Base-by-base conservation (phyloP, 305 asterid genomes). In the Stenogyne calaminthoides region DNA sequence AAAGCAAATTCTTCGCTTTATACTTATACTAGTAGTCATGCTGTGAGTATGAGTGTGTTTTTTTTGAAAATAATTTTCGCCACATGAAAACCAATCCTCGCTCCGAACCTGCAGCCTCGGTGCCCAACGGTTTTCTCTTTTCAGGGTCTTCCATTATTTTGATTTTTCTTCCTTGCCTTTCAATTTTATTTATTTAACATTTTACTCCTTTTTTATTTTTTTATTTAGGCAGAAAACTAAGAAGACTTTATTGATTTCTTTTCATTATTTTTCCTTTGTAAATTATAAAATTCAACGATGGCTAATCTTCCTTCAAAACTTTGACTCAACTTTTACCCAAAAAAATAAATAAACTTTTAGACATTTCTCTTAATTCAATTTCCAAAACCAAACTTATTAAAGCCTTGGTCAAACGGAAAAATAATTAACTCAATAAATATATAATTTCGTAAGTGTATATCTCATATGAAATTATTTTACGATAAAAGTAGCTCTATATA, bases 101-200 rank as follows among this genome's bases (percentile, higher is more conserved):
- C 61, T 79, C 97, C 94, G 75, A 75, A 65, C 89, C 92, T 88
- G 42, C 78, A 74, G 91, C 62, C 61, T 80, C 84, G 75, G 76
- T 36, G 7, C 56, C 79, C 29, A 79, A 77, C 82, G 19, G 72
- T 47, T 11, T 18, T 64, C 52, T 22, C 36, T 47, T 10, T 18
- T 64, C 52, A 32, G 42, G 70, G 51, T 10, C 25, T 47, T 69
- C 18, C 58, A 68, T n/a, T 55, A 27, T 64, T 70, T 19, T 22
- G 12, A 29, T 66, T 69, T 73, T 51, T 54, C 64, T 34, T 60
- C 40, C 16, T 70, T 22, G 57, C 37, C 64, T 37, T 57, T 64
- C 49, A 67, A 37, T 61, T 70, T 60, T 16, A 34, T 37, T 36
- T 64, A 57, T 61, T 1, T 14, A 16, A 44, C 27, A 5, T 10